Base-by-base conservation (phyloP, 495 filamentous ascomycete genomes). In the Talaromyces ruber region DNA sequence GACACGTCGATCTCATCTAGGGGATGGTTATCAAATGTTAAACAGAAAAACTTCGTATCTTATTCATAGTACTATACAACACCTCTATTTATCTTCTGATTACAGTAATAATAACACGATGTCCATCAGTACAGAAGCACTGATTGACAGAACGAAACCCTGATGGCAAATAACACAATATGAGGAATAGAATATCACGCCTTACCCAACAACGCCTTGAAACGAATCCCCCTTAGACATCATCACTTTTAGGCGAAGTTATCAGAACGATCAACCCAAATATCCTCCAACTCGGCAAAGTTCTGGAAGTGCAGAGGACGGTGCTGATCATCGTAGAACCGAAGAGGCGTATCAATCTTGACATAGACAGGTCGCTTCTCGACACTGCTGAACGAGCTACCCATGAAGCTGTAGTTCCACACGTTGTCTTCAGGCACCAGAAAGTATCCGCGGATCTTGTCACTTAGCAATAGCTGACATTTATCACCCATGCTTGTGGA, bases 341-440 rank as follows among this genome's bases (percentile, higher is more conserved):
- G 67, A 61, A 89, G 66, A 24, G 95, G 95, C 24, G 89, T 92
- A 78, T 98, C 95, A 64, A 99, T 86, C 81, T 93, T 94, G 63
- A 97, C 93, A 70, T 90, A 86, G 56, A 94, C 83, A 29, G 86
- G 80, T 74, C 89, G 92, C 85, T 96, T 97, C 80, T 97, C 93
- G 58, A 95, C 80, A 21, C 83, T 85, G 52, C 86, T 85, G 70
- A 97, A 99, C 16, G 84, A 84, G 62, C 87, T 90, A 43, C 94
- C 94, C 86, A 97, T 93, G 79, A 98, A 98, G 72, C 89, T 94
- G 74, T 96, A 99, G 74, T 99, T 99, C 95, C 95, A 99, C 25
- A 89, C 81, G 52, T 87, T 87, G 30, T 86, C 87, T 64, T 98
- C 95, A 14, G 95, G 95, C 16, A 97, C 91, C 63, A 99, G 76